Conservation (phyloP, 768 basidiomycete species). For the Hysterangium stoloniferum region DNA sequence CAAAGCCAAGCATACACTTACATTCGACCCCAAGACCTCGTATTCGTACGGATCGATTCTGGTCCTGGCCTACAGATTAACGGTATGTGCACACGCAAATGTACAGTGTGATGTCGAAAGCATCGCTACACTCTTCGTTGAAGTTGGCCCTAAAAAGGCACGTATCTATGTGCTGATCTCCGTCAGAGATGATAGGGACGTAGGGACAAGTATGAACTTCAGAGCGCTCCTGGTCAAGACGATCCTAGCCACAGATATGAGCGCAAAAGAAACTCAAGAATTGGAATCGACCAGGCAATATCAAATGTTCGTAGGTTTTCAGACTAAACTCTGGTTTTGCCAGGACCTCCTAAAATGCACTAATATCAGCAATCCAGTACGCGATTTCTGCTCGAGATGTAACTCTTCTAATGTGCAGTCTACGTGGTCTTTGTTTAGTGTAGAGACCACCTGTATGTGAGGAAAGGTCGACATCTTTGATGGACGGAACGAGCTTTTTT, state of each 20-base stretch:
- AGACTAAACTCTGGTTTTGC: conserved; percentile 64
- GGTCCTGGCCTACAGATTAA: conserved; percentile 24
- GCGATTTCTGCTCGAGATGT: too few species aligned
- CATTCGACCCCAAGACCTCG: conserved; percentile 55
- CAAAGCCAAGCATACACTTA: conserved; percentile 77
- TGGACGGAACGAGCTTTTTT: conserved; percentile 88
- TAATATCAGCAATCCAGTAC: conserved; percentile 95
- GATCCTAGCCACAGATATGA: conserved; percentile 93
- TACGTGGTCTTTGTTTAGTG: too few species aligned
- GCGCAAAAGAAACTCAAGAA: conserved; percentile 49
- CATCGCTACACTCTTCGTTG: not conserved
- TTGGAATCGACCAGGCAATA: conserved; percentile 15
- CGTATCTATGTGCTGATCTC: not conserved
- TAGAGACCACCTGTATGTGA: conserved; percentile 86
- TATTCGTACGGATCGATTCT: conserved; percentile 19
- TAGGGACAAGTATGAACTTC: conserved; percentile 32
- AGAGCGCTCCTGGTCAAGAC: conserved; percentile 72
- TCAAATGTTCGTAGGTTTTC: too few species aligned
- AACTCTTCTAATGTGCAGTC: not conserved
- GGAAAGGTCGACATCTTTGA: conserved; percentile 84
- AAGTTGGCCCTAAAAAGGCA: not conserved
- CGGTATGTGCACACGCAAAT: not conserved
- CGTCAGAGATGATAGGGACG: not conserved
- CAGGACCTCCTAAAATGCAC: conserved; percentile 95
- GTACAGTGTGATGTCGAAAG: too few species aligned